phyloP scores from a whole-genome alignment of 768 basidiomycete genomes.

The Lentinula boryana region DNA sequence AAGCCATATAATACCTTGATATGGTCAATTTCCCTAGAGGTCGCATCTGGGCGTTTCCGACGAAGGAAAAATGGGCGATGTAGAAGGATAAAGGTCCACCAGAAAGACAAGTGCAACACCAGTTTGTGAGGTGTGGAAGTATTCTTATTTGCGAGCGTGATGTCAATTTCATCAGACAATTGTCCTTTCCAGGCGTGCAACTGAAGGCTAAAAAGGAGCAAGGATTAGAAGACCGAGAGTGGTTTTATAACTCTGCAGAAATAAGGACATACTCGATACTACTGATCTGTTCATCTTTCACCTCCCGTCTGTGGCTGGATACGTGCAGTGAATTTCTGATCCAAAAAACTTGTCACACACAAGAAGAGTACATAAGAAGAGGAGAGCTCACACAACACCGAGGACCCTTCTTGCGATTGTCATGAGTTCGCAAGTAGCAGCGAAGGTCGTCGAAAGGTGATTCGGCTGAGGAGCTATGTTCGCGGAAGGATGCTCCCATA shows the following conservation, averaged over 20 bases:
- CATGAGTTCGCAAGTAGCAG: conserved; percentile 23
- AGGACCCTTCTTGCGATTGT: conserved; percentile 25
- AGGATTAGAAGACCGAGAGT: not conserved
- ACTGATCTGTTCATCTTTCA: conserved; percentile 11
- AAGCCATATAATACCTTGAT: conserved; percentile 17
- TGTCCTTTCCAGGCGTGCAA: conserved; percentile 18
- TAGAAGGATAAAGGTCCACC: conserved; percentile 31
- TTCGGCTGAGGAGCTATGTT: conserved; percentile 19
- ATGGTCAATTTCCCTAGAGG: conserved; percentile 20
- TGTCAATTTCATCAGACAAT: conserved; percentile 19
- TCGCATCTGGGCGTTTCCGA: conserved; percentile 11
- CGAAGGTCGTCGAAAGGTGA: conserved; percentile 21
- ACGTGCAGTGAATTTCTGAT: conserved; percentile 2
- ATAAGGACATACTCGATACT: conserved; percentile 13
- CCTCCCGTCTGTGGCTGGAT: not conserved
- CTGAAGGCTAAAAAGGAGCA: conserved; percentile 6
- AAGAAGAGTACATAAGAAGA: not conserved
- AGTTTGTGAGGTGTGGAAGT: conserved; percentile 26
- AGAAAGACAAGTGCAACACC: conserved; percentile 26
- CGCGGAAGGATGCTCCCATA: conserved; percentile 23
- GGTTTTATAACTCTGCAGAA: not conserved
- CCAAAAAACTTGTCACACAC: conserved; percentile 1
- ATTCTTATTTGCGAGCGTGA: conserved; percentile 23
- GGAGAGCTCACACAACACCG: conserved; percentile 24
- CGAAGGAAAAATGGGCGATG: conserved; percentile 31